These are phyloP conservation scores for Huntiella moniliformis DNA, from an alignment of 2,329 filamentous ascomycete genomes.

Conservation along the genomic window DNA sequence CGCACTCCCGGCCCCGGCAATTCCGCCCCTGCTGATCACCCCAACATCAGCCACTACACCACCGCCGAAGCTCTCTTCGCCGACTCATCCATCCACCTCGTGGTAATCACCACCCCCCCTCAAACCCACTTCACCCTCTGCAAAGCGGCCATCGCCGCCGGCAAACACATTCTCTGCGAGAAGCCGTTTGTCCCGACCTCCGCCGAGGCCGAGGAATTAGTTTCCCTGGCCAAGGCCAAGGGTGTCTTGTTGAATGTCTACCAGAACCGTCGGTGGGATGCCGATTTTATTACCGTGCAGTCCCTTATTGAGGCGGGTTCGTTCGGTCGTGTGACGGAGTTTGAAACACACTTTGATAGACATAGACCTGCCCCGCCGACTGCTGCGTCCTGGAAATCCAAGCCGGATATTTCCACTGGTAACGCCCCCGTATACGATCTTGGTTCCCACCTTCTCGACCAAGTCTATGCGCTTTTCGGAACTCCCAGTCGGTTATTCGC, in stretches of 20 bases:
- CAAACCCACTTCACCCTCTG: constrained; percentile 50
- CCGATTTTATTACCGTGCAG: constrained; percentile 53
- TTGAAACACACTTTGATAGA: constrained; percentile 65
- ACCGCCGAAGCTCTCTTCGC: constrained; percentile 42
- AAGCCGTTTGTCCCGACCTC: constrained; percentile 65
- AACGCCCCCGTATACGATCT: constrained; percentile 56
- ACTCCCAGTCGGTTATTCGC: constrained; percentile 47
- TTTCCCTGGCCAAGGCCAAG: constrained; percentile 31
- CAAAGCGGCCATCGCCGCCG: constrained; percentile 44
- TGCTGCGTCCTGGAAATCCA: constrained; percentile 44
- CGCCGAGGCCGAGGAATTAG: constrained; percentile 46
- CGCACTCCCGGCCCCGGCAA: constrained; percentile 44
- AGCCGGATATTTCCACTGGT: constrained; percentile 37
- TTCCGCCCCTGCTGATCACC: constrained; percentile 51
- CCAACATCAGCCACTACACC: constrained; percentile 44
- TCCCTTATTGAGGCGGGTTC: constrained; percentile 39
- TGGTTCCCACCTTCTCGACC: constrained; percentile 59
- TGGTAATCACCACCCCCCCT: constrained; percentile 54
- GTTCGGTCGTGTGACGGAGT: constrained; percentile 57
- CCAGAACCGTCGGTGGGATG: constrained; percentile 61
- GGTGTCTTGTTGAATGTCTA: constrained; percentile 45
- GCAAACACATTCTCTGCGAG: constrained; percentile 65
- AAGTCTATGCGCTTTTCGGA: constrained; percentile 53
- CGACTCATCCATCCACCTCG: constrained; percentile 47
- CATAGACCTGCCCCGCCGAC: constrained; percentile 39